Percentiles rank a stretch among this genome's conserved stretches.
phyloP scores from a whole-genome alignment of 1,284 basidiomycete species.

The Rhodotorula sp. region DNA sequence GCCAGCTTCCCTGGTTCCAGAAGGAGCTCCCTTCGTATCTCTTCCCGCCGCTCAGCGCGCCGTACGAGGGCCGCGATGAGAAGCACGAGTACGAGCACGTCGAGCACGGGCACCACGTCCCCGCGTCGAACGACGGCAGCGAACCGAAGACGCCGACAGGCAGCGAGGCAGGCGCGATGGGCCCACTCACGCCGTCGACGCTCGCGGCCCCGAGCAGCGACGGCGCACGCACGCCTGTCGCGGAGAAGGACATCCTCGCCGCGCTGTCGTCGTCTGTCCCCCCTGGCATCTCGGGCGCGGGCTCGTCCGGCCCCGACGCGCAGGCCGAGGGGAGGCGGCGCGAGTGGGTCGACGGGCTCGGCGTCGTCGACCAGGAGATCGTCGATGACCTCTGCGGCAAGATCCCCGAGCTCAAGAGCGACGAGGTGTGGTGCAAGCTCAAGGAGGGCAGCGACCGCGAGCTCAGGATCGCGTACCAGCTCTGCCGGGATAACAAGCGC shows the following conservation, averaged over 20 bases:
- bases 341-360: slow-evolving; percentile 61
- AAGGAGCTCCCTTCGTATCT: slow-evolving; percentile 84
- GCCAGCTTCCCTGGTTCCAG: slow-evolving; percentile 83
- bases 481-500: slow-evolving; percentile 84
- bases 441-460: slow-evolving; percentile 86
- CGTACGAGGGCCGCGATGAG: slow-evolving; percentile 12
- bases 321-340: slow-evolving; percentile 48
- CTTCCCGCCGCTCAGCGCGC: slow-evolving; percentile 32
- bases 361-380: slow-evolving; percentile 83
- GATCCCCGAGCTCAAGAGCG: slow-evolving; percentile 74
- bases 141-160: slow-evolving; percentile 9
- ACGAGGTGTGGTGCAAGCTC: slow-evolving; percentile 83
- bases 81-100: slow-evolving; percentile 17
- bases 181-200: slow-evolving; percentile 4
- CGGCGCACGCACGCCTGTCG: slow-evolving; percentile 1
- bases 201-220: slow-evolving; percentile 1
- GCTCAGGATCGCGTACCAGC: slow-evolving; percentile 94
- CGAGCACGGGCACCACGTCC: slow-evolving; percentile 3
- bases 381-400: slow-evolving; percentile 76
- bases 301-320: slow-evolving; percentile 16
- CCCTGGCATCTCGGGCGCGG: neutral
- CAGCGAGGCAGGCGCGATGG: neutral
- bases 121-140: neutral
- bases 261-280: neutral
- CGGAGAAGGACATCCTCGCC: neutral